These are phyloP conservation scores for Geum urbanum DNA, from an alignment of 306 rosid genomes.

Conservation along the genomic window DNA sequence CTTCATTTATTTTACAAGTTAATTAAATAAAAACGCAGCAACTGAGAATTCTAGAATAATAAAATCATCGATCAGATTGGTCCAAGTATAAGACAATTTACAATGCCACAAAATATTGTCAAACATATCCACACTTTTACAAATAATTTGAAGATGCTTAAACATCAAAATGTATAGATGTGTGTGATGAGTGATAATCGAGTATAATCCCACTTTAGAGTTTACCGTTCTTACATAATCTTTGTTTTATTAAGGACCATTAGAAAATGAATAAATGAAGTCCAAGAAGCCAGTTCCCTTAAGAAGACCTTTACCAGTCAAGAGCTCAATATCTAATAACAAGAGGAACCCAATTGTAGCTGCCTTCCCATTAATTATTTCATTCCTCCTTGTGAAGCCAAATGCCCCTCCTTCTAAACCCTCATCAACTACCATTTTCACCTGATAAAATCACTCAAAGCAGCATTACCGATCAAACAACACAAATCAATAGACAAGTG, in stretches of 20 bases:
- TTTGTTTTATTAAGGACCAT: conserved; percentile 54
- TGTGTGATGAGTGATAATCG: not conserved
- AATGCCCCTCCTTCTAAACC: conserved; percentile 55
- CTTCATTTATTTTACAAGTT: not conserved
- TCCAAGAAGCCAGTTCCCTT: conserved; percentile 98
- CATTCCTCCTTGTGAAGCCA: conserved; percentile 72
- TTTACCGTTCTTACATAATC: not conserved
- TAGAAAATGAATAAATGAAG: conserved; percentile 61
- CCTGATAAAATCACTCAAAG: conserved; percentile 34
- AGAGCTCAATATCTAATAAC: conserved; percentile 86
- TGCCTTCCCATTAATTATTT: conserved; percentile 85
- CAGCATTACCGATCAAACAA: not conserved
- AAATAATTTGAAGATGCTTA: not conserved
- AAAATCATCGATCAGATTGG: conserved; percentile 4
- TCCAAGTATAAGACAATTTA: not conserved
- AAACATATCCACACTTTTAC: conserved; percentile 3
- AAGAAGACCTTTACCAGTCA: conserved; percentile 88
- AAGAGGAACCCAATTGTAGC: conserved; percentile 79
- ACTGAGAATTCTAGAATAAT: not conserved
- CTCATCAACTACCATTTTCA: conserved; percentile 82
- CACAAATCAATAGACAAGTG: not conserved
- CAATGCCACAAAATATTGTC: not conserved
- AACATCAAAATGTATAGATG: conserved; percentile 6
- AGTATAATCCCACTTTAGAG: conserved; percentile 3
- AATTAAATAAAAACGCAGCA: not conserved